These are phyloP conservation scores for Avena sativa DNA, from an alignment of 176 grass and related monocot genomes.

Conservation along the genomic window DNA sequence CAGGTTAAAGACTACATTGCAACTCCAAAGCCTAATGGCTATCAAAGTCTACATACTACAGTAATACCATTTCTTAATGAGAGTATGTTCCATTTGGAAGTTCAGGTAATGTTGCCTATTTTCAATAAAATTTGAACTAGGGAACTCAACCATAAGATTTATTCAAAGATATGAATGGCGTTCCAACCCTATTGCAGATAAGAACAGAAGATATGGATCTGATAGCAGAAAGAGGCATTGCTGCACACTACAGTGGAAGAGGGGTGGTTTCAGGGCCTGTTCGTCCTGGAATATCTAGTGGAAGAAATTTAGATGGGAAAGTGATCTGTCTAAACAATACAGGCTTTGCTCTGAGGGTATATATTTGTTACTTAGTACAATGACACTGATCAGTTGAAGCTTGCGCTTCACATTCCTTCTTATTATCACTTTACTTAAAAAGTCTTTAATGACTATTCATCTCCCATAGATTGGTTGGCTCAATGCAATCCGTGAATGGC, in stretches of 20 bases:
- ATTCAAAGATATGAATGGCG: neutral
- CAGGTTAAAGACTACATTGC: conserved; percentile 99
- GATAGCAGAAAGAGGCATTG: conserved; percentile 99
- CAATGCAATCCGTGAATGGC: conserved; percentile 99
- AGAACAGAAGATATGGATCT: conserved; percentile 99
- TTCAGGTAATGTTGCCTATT: conserved; percentile 66
- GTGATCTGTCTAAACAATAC: conserved; percentile 77
- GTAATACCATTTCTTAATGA: conserved; percentile 99
- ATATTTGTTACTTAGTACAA: conserved; percentile 31
- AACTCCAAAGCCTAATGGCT: conserved; percentile 98
- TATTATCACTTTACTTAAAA: conserved; percentile 15
- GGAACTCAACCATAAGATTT: conserved; percentile 30
- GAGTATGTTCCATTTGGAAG: conserved; percentile 98
- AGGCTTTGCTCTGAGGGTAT: conserved; percentile 92
- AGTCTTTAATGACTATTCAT: conserved; percentile 20
- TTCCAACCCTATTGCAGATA: conserved; percentile 64
- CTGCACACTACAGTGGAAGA: conserved; percentile 90
- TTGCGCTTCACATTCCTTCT: conserved; percentile 13
- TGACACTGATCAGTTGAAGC: conserved; percentile 31
- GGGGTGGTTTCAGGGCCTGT: conserved; percentile 66
- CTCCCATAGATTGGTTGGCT: conserved; percentile 92
- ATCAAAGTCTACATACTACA: conserved; percentile 92
- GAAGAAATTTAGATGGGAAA: conserved; percentile 80
- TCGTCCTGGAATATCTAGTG: conserved; percentile 63
- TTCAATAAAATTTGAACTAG: conserved; percentile 37